Evolutionary conservation across 805 yeast species (phyloP).

Genomic region (Kazachstania kunashirensis): DNA sequence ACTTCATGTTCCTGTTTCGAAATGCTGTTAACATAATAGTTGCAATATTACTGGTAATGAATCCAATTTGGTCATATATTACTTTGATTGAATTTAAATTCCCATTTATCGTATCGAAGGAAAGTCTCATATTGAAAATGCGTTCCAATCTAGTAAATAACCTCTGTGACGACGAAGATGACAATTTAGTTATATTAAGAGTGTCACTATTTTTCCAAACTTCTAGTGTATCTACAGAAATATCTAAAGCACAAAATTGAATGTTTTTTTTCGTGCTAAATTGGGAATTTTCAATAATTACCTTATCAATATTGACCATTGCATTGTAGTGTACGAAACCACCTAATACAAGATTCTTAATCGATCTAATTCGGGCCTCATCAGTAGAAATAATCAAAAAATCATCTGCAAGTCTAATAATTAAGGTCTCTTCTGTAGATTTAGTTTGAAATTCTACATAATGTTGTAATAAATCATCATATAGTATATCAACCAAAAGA

Average conservation of each 20-base stretch:
- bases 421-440: constrained; percentile 24
- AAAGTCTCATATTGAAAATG: constrained; percentile 28
- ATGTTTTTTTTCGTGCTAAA: constrained; percentile 9
- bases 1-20: neutral
- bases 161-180: constrained; percentile 9
- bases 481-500: constrained; percentile 61
- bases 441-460: constrained; percentile 22
- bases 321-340: constrained; percentile 39
- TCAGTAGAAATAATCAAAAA: constrained; percentile 58
- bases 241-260: constrained; percentile 36
- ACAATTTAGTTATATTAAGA: constrained; percentile 10
- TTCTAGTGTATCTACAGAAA: constrained; percentile 29
- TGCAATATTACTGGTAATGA: constrained; percentile 5
- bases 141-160: constrained; percentile 21
- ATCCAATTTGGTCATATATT: constrained; percentile 5
- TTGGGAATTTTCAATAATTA: constrained; percentile 22
- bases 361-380: constrained; percentile 21
- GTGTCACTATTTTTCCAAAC: constrained; percentile 29
- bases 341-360: constrained; percentile 23
- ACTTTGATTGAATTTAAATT: constrained; percentile 11
- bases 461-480: constrained; percentile 46
- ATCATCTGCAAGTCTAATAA: constrained; percentile 75
- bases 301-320: constrained; percentile 34
- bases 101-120: constrained; percentile 23
- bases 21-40: constrained; percentile 4